These are phyloP conservation scores for Diplodia intermedia DNA, from an alignment of 2,329 filamentous ascomycete species.

Conservation along the genomic window DNA sequence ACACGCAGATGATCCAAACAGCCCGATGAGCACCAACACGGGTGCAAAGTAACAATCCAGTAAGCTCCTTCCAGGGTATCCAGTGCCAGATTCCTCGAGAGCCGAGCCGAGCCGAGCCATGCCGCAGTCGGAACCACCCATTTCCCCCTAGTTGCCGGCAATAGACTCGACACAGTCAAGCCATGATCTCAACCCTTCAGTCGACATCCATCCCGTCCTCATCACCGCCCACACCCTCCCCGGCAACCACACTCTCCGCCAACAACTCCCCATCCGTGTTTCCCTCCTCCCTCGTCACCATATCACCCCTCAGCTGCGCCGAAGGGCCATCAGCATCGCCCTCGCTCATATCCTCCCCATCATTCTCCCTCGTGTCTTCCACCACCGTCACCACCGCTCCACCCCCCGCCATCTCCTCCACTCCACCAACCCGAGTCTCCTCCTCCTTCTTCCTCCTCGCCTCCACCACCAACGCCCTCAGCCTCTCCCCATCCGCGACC, in stretches of 20 bases:
- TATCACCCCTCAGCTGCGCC: neutral
- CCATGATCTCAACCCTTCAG: neutral
- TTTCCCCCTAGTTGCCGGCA: neutral
- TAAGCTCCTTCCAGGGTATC: neutral
- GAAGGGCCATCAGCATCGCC: neutral
- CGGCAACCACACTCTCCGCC: constrained; percentile 19
- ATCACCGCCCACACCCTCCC: neutral
- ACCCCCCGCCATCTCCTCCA: neutral
- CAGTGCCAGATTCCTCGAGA: neutral
- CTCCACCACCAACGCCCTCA: neutral
- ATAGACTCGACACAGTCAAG: neutral
- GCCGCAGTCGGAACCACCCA: neutral
- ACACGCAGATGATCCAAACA: neutral
- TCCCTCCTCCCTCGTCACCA: constrained; percentile 12
- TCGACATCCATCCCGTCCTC: neutral
- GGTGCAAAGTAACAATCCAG: neutral
- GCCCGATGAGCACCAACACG: neutral
- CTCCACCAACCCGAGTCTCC: neutral
- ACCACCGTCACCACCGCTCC: too few relatives aligned
- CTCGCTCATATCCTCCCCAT: neutral
- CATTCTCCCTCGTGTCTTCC: neutral
- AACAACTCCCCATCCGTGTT: constrained; percentile 17
- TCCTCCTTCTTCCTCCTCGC: neutral
- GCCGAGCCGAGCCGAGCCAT: neutral
- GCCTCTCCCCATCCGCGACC: constrained; percentile 1